Evolutionary conservation across 2,329 filamentous ascomycete genomes (phyloP).

Genomic region (Juglanconis oblonga): DNA sequence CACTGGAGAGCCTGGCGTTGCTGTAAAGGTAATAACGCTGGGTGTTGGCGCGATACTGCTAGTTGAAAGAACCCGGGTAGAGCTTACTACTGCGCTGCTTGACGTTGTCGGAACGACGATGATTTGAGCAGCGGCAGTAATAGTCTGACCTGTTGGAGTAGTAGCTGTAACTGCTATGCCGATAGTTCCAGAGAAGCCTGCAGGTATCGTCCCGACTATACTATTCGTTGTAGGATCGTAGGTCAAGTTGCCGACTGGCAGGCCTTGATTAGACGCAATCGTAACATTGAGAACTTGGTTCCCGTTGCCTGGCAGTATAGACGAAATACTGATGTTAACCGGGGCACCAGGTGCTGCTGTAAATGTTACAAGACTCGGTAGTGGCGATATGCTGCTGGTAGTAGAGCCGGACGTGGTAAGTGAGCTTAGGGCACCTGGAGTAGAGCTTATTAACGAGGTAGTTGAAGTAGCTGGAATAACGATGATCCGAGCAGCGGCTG

Average conservation of each 20-base stretch:
- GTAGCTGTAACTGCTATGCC: not conserved
- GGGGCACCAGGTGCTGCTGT: not conserved
- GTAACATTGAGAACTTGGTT: too few relatives aligned
- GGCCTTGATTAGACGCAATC: not conserved
- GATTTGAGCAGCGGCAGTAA: not conserved
- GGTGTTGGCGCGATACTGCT: too few relatives aligned
- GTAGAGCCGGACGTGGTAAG: too few relatives aligned
- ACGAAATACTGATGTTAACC: not conserved
- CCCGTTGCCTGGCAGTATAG: not conserved
- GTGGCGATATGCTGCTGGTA: not conserved
- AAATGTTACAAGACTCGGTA: not conserved
- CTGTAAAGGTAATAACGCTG: too few relatives aligned
- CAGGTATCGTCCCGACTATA: not conserved
- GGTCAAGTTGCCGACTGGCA: too few relatives aligned
- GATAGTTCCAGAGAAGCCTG: not conserved
- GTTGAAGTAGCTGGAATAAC: not conserved
- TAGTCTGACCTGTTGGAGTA: not conserved
- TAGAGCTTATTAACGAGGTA: too few relatives aligned
- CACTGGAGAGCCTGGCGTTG: not conserved
- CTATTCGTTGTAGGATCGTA: not conserved
- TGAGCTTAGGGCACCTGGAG: too few relatives aligned
- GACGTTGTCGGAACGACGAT: not conserved
- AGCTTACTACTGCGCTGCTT: too few relatives aligned
- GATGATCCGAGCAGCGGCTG: not conserved
- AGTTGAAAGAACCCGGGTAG: too few relatives aligned